phyloP scores from a whole-genome alignment of 495 filamentous ascomycete species.

The Aspergillus sclerotioniger region DNA sequence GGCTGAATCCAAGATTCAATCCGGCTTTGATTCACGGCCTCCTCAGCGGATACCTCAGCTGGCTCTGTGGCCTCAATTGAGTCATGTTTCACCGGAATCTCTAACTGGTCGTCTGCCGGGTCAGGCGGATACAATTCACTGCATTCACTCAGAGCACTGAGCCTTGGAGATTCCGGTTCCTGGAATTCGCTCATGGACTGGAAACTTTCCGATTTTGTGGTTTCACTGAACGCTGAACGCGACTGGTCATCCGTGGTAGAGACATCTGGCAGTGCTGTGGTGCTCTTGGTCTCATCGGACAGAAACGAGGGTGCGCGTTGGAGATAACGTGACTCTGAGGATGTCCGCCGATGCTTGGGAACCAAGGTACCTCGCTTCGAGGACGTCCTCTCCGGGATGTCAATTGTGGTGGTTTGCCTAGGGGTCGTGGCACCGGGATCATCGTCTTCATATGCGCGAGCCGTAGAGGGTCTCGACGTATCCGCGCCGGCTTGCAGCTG shows the following conservation, averaged over 20 bases:
- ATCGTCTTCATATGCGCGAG: constrained; percentile 24
- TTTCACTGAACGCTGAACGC: constrained; percentile 25
- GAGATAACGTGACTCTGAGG: constrained; percentile 30
- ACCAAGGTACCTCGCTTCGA: constrained; percentile 29
- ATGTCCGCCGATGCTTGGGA: constrained; percentile 17
- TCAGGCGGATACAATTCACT: constrained; percentile 70
- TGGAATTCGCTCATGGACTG: constrained; percentile 32
- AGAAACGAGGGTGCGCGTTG: constrained; percentile 66
- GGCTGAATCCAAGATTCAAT: constrained; percentile 36
- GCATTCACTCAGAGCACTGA: constrained; percentile 78
- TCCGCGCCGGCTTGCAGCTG: constrained; percentile 39
- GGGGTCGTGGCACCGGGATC: constrained; percentile 27
- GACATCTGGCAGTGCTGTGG: constrained; percentile 60
- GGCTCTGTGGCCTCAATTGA: neutral
- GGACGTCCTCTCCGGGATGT: constrained; percentile 42
- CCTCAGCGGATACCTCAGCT: neutral
- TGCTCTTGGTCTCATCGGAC: constrained; percentile 58
- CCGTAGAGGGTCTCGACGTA: constrained; percentile 26
- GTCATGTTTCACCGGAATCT: constrained; percentile 33
- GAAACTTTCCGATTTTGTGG: constrained; percentile 39
- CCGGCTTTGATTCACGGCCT: constrained; percentile 12
- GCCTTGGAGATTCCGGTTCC: constrained; percentile 56
- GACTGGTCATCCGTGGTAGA: constrained; percentile 54
- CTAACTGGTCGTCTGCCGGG: constrained; percentile 23
- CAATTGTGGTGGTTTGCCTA: constrained; percentile 26